Percentiles rank a stretch among this genome's conserved stretches.
These are phyloP conservation scores for Paracoccidioides brasiliensis DNA, from an alignment of 2,329 filamentous ascomycete species.

Conservation along the genomic window DNA sequence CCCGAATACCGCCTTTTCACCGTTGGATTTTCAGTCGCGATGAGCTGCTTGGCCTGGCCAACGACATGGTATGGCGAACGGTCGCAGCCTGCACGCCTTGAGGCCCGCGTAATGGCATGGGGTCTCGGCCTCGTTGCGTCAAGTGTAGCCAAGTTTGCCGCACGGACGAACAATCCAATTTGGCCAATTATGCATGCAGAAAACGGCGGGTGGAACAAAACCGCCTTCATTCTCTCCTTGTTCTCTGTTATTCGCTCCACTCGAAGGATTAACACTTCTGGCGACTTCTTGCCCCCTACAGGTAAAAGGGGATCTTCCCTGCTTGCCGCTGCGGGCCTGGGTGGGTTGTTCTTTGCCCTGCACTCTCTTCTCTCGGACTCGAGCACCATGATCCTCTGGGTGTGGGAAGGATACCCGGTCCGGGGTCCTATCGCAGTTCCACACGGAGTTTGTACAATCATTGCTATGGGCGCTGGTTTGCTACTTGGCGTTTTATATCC, in stretches of 20 bases:
- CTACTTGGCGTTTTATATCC: conserved; percentile 63
- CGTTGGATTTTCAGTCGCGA: conserved; percentile 66
- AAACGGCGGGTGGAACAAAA: conserved; percentile 87
- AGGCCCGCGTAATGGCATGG: conserved; percentile 71
- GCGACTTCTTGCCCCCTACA: conserved; percentile 38
- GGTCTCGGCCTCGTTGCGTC: conserved; percentile 71
- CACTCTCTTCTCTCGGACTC: conserved; percentile 92
- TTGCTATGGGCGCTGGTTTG: conserved; percentile 74
- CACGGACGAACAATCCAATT: conserved; percentile 86
- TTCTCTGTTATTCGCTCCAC: conserved; percentile 66
- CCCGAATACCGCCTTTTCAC: conserved; percentile 66
- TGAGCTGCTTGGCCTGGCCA: conserved; percentile 72
- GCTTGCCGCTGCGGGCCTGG: conserved; percentile 64
- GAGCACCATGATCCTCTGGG: conserved; percentile 98
- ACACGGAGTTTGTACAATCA: conserved; percentile 77
- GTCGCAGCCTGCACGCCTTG: conserved; percentile 58
- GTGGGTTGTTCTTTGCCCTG: conserved; percentile 72
- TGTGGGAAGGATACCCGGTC: conserved; percentile 91
- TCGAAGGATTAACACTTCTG: conserved; percentile 44
- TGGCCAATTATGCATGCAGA: conserved; percentile 86
- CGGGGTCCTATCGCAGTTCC: conserved; percentile 75
- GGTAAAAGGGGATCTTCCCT: conserved; percentile 53
- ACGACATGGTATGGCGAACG: conserved; percentile 71
- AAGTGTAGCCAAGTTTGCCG: conserved; percentile 81
- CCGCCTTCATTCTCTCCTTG: conserved; percentile 62